Base-by-base conservation (phyloP, 768 basidiomycete species). In the Nidularia pulvinata region DNA sequence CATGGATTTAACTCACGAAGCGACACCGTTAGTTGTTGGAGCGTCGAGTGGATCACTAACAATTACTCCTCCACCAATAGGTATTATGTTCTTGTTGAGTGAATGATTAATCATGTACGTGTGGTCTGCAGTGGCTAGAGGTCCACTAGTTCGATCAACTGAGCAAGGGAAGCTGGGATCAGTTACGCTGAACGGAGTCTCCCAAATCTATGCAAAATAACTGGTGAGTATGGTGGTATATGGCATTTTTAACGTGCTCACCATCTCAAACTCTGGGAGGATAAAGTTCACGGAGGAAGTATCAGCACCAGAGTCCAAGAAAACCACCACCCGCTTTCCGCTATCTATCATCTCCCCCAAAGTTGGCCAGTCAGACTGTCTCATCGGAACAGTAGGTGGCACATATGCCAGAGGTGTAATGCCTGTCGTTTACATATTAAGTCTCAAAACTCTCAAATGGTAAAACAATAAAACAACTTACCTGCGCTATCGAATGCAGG, bases 51-150 rank as follows among this genome's bases (percentile, higher is more conserved):
- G 72, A 58, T 78, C 76, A 14, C 68, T 69, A 34, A 77, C 61
- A 36, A 77, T 65, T 16, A 77, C 65, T 2, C 75, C 72, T 16
- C 30, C 51, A 4, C 68, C 72, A 37, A 72, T 68, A 3, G 68
- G 70, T 22, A 75, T 48, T 34, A 77, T 63, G 50, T 83, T 69
- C 49, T 61, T 70, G 69, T 84, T 79, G 5, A 84, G 67, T 9
- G 75, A 79, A 56, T 85, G 84, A 61, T 84, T 85, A 64, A 84
- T 81, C 67, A 84, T 66, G 60, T 83, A 81, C 61, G 78, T 78
- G 59, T 85, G 83, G 51, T 83, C 81, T 30, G 63, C 64, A 1
- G 71, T 72, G 5, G 75, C 58, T 19, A 83, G 70, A 6, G 81
- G 77, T 0, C 82, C 82, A 14, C 58, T 59, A 32, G 74, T 82